Evolutionary conservation across 2,329 filamentous ascomycete genomes (phyloP), one percentile per base, ranked within the genome.

Genomic region (Verticillium isaacii): DNA sequence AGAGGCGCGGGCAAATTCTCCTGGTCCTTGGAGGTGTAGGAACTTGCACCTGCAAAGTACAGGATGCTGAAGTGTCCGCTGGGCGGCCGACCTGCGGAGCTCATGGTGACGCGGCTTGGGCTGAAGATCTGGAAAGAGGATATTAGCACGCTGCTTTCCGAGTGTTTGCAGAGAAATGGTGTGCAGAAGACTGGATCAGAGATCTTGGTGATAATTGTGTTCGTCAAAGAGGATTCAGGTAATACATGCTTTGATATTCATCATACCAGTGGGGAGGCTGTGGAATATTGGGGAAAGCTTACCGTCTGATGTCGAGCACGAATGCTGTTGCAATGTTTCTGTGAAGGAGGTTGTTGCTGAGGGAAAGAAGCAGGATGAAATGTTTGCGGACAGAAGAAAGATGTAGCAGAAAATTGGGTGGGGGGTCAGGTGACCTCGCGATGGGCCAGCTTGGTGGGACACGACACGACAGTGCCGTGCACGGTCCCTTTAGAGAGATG

Each of bases 41-140:
- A 88, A 62, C 84, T 83, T 15, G 91, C 90, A 64, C 86, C 84
- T 62, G 91, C 92, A 76, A 96, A 96, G 77, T 94, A 96, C 61
- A 95, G 85, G 56, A 96, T 78, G 62, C 84, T 90, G 78, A 95
- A 96, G 66, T 91, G 84, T n/a, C 84, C 88, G 54, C 77, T 66
- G 1, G 86, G 85, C 12, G 84, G 74, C 64, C 81, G 83, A 0
- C 80, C 71, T 1, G 73, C 66, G 34, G 75, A 70, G 14, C 71
- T 70, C 75, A 79, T 79, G 25, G 54, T 64, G 19, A 45, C 39
- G 56, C 32, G 32, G 29, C 56, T 34, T 36, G 1, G 8, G 17
- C 39, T 45, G 39, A n/a, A 4, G 23, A 9, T 9, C 41, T 50
- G 19, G 19, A 23, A 50, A 50, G 9, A 23, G n/a, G 23, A 58